A percentile compares a stretch with the other conserved stretches of the same genome.
These are phyloP conservation scores for Rutstroemia sydowiana DNA, from an alignment of 2,329 filamentous ascomycete species.

Conservation along the genomic window DNA sequence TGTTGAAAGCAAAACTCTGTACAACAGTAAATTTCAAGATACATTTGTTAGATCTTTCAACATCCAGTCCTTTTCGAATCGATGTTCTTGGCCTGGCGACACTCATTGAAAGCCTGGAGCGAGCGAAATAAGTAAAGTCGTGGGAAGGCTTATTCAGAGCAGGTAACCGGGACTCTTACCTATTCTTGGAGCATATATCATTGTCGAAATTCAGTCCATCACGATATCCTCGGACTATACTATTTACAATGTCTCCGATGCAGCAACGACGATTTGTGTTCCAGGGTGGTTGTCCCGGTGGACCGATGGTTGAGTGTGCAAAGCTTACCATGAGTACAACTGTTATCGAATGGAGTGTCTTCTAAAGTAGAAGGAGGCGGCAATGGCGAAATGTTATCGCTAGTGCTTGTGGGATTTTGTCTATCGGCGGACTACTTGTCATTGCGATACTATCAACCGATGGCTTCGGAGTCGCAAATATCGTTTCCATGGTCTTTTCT, in stretches of 20 bases:
- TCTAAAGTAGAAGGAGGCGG: not conserved
- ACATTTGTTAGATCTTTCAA: slow-evolving; percentile 7
- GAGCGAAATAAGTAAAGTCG: slow-evolving; percentile 10
- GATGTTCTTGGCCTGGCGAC: slow-evolving; percentile 14
- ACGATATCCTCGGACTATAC: slow-evolving; percentile 4
- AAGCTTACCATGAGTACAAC: slow-evolving; percentile 4
- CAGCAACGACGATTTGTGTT: slow-evolving; percentile 5
- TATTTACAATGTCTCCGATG: slow-evolving; percentile 14
- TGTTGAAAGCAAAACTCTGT: not conserved
- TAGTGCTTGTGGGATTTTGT: not conserved
- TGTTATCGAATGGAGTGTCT: slow-evolving; percentile 5
- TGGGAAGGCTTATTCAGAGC: slow-evolving; percentile 10
- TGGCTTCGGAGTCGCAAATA: not conserved
- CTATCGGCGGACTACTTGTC: not conserved
- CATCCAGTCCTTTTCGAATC: slow-evolving; percentile 10
- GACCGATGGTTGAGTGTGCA: slow-evolving; percentile 10
- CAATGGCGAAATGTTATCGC: not conserved
- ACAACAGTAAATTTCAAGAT: not conserved
- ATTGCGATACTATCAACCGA: not conserved
- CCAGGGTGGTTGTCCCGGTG: slow-evolving; percentile 9
- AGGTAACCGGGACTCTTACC: slow-evolving; percentile 11
- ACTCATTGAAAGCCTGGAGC: slow-evolving; percentile 13
- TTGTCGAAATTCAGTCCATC: slow-evolving; percentile 10
- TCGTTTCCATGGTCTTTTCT: slow-evolving; percentile 1
- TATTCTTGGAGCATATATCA: slow-evolving; percentile 11